phyloP scores from a whole-genome alignment of 805 yeast genomes.

The Candida orba region DNA sequence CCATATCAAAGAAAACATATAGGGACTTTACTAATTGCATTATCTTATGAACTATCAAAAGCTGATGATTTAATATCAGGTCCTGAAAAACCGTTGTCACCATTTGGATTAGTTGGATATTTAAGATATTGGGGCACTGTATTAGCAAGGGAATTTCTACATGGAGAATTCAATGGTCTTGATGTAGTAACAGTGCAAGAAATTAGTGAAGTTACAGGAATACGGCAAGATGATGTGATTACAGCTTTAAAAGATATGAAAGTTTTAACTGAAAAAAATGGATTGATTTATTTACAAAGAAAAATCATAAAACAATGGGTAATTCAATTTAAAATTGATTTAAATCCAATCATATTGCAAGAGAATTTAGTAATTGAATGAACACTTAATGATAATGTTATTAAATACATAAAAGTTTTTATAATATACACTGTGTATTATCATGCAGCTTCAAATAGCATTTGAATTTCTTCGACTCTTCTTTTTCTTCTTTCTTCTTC shows the following conservation, averaged over 20 bases:
- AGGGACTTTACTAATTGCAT: conserved; percentile 76
- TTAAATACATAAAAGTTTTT: neutral
- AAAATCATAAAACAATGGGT: conserved; percentile 12
- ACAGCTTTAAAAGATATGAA: conserved; percentile 52
- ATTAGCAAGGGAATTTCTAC: conserved; percentile 36
- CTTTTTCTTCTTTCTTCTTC: conserved; percentile 68
- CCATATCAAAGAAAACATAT: conserved; percentile 77
- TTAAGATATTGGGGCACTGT: conserved; percentile 65
- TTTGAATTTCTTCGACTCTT: conserved; percentile 66
- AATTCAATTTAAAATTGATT: conserved; percentile 10
- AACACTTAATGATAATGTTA: neutral
- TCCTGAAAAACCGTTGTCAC: conserved; percentile 87
- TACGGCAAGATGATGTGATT: conserved; percentile 54
- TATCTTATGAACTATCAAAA: conserved; percentile 71
- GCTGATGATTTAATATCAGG: conserved; percentile 65
- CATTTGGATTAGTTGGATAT: conserved; percentile 71
- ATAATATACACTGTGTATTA: conserved; percentile 3
- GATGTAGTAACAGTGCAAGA: conserved; percentile 36
- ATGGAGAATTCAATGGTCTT: conserved; percentile 30
- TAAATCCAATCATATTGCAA: conserved; percentile 5
- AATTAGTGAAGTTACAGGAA: conserved; percentile 52
- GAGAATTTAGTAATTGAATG: conserved; percentile 4
- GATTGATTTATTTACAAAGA: conserved; percentile 12
- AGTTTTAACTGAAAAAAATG: conserved; percentile 28
- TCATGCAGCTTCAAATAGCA: conserved; percentile 42